Conservation (phyloP, 768 basidiomycete genomes). For the Nidularia sp. region DNA sequence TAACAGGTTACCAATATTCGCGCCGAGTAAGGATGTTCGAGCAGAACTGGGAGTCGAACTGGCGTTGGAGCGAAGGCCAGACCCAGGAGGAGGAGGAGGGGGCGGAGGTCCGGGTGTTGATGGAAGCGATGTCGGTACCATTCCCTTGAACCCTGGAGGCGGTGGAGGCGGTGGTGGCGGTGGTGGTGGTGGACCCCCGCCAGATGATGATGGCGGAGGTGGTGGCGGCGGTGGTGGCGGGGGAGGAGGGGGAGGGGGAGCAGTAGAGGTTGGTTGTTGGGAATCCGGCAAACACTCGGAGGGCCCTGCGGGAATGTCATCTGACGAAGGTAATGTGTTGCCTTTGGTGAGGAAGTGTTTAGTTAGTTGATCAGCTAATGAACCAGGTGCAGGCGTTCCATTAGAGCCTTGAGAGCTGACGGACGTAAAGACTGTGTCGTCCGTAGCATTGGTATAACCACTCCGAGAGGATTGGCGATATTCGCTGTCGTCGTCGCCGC, state of each 20-base stretch:
- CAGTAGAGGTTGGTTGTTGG: conserved; percentile 8
- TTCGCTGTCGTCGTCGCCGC: conserved; percentile 55
- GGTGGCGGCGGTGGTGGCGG: conserved; percentile 32
- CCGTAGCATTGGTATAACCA: conserved; percentile 36
- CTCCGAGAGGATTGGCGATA: conserved; percentile 44
- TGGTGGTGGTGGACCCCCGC: conserved; percentile 24
- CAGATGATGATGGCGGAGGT: conserved; percentile 18
- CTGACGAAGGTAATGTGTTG: neutral
- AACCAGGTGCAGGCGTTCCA: conserved; percentile 38
- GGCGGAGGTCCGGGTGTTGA: conserved; percentile 27
- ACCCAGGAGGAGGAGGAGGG: conserved; percentile 28
- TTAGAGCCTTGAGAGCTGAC: conserved; percentile 39
- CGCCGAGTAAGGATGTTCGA: conserved; percentile 58
- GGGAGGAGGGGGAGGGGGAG: conserved; percentile 29
- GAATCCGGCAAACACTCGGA: too few relatives aligned
- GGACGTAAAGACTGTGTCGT: conserved; percentile 56
- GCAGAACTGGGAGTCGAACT: conserved; percentile 41
- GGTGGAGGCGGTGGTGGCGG: conserved; percentile 33
- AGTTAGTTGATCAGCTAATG: conserved; percentile 60
- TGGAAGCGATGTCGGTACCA: conserved; percentile 8
- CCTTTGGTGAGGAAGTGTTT: conserved; percentile 38
- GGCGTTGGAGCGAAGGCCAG: conserved; percentile 21
- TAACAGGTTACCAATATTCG: conserved; percentile 51
- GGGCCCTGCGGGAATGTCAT: conserved; percentile 13
- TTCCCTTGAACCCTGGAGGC: conserved; percentile 16